Percentiles rank a stretch among this genome's conserved stretches.
Evolutionary conservation across 208 protist species (phyloP).

Genomic region (Leishmania guyanensis): DNA sequence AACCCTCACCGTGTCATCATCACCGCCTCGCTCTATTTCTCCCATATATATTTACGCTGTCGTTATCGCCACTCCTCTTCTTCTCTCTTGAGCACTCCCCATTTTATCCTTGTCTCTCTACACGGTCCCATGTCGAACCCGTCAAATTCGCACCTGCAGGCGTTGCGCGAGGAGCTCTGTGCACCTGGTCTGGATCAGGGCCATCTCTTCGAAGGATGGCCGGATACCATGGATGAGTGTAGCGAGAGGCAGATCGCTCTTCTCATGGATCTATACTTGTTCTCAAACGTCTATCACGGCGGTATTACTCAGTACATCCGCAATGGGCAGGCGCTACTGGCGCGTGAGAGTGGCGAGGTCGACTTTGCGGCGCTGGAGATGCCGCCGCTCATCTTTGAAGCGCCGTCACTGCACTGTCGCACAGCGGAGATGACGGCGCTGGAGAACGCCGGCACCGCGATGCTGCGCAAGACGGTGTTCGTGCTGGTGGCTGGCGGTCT

Average conservation of each 20-base stretch:
- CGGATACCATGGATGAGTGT: conserved; percentile 37
- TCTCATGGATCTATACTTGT: conserved; percentile 61
- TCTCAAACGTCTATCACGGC: conserved; percentile 62
- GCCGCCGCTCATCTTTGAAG: conserved; percentile 65
- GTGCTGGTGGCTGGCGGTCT: conserved; percentile 93
- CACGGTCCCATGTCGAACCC: conserved; percentile 22
- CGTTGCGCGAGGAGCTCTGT: conserved; percentile 56
- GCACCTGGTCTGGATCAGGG: conserved; percentile 47
- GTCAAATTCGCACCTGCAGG: conserved; percentile 45
- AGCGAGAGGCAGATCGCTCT: conserved; percentile 42
- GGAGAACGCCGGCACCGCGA: conserved; percentile 44
- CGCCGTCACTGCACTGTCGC: conserved; percentile 48
- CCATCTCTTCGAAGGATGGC: conserved; percentile 76
- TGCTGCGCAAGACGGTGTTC: conserved; percentile 73
- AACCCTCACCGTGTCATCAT: no score
- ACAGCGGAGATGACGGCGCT: conserved; percentile 41
- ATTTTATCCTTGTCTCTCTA: background rate
- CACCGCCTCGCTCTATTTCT: no score
- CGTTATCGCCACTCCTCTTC: background rate
- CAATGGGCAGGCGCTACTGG: conserved; percentile 77
- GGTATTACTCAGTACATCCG: conserved; percentile 83
- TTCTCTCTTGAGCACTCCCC: background rate
- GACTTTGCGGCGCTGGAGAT: conserved; percentile 49
- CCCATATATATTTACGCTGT: background rate
- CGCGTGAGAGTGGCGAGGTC: conserved; percentile 14